Conservation (phyloP, 176 grass and related monocot genomes). For the Triticum dicoccoides region DNA sequence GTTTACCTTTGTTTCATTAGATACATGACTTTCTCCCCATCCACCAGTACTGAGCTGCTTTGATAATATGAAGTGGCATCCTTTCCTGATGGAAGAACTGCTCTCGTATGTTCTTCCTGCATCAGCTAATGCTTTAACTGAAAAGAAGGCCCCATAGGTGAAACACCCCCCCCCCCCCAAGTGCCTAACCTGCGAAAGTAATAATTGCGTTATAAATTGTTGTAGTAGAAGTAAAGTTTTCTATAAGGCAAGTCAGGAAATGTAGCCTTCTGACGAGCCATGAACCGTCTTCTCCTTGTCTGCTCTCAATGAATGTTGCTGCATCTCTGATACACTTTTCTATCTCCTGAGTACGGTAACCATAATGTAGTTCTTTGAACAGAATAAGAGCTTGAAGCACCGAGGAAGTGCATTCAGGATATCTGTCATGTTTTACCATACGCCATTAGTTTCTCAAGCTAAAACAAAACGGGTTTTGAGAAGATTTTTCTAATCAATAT, state of each 20-base stretch:
- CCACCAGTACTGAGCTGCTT: constrained; percentile 43
- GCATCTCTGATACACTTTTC: constrained; percentile 26
- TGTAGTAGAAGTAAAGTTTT: not conserved
- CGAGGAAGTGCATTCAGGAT: constrained; percentile 46
- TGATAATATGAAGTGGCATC: constrained; percentile 44
- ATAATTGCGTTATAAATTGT: not conserved
- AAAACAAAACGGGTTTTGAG: not conserved
- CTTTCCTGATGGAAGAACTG: constrained; percentile 28
- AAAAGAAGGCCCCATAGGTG: constrained; percentile 46
- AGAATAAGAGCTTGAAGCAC: constrained; percentile 40
- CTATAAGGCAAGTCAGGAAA: not conserved
- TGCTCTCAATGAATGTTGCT: constrained; percentile 33
- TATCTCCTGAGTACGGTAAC: constrained; percentile 42
- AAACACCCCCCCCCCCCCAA: constrained; percentile 43
- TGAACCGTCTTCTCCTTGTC: constrained; percentile 42
- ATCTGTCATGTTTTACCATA: constrained; percentile 28
- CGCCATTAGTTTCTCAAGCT: not conserved
- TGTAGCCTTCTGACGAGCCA: constrained; percentile 16
- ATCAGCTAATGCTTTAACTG: constrained; percentile 29
- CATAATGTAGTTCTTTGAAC: constrained; percentile 40
- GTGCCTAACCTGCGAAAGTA: constrained; percentile 40
- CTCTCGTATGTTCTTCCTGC: constrained; percentile 39
- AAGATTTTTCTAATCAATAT: not conserved
- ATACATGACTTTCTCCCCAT: constrained; percentile 44
- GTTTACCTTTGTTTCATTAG: constrained; percentile 24